Conservation (phyloP, 176 grass and related monocot species). For the Zoysia japonica region DNA sequence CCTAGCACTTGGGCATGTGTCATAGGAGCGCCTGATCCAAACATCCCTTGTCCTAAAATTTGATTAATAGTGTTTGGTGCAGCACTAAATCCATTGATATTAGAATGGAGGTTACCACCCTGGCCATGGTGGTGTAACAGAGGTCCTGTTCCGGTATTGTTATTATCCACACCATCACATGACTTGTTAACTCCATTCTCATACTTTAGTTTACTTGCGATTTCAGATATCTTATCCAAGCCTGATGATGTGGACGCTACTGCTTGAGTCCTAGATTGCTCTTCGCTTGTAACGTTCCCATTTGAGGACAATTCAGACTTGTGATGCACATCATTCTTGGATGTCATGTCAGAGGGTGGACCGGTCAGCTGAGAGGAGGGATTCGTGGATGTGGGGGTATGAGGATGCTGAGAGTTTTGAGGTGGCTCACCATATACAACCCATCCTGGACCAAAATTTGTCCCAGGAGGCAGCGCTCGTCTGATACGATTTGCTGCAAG, state of each 20-base stretch:
- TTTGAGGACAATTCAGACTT: slow-evolving; percentile 36
- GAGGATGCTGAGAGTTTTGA: slow-evolving; percentile 42
- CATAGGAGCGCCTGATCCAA: slow-evolving; percentile 48
- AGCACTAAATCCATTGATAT: slow-evolving; percentile 41
- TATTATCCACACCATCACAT: slow-evolving; percentile 32
- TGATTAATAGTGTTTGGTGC: slow-evolving; percentile 29
- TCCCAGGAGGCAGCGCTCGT: slow-evolving; percentile 50
- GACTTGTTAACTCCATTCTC: slow-evolving; percentile 42
- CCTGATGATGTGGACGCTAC: slow-evolving; percentile 38
- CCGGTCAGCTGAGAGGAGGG: slow-evolving; percentile 34
- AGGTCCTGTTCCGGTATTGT: slow-evolving; percentile 4
- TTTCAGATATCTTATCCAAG: slow-evolving; percentile 29
- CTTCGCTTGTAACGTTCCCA: slow-evolving; percentile 28
- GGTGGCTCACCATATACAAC: slow-evolving; percentile 57
- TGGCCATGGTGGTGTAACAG: slow-evolving; percentile 30
- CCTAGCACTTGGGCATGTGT: slow-evolving; percentile 51
- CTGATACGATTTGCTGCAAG: slow-evolving; percentile 57
- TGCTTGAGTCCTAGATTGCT: slow-evolving; percentile 39
- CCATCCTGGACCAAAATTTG: slow-evolving; percentile 75
- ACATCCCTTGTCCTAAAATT: slow-evolving; percentile 37
- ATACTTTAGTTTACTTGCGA: slow-evolving; percentile 19
- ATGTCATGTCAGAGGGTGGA: slow-evolving; percentile 19
- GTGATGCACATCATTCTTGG: slow-evolving; percentile 25
- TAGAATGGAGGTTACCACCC: slow-evolving; percentile 34
- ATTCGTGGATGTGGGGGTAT: not conserved